Base-by-base conservation (phyloP, 176 grass and related monocot genomes). In the Raddia distichophylla region DNA sequence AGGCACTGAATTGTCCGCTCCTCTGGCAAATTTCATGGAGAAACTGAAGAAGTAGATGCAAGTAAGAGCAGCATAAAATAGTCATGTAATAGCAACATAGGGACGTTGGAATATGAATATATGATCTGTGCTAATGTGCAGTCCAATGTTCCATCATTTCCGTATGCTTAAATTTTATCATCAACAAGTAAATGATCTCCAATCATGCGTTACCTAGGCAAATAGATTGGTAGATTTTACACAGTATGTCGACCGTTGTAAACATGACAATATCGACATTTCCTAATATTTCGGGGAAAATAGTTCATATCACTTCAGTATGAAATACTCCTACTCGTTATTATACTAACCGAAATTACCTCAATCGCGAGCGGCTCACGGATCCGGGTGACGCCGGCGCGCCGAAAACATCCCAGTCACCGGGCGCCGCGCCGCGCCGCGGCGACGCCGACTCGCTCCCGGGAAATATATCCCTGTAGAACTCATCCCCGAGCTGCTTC, bases 391-490 rank as follows among this genome's bases (percentile, higher is more conserved):
- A 75, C 35, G 87, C 82, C 3, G 89, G 86, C 16, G 64, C 87
- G 27, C 83, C 90, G 4, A 95, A 90, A 1, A 87, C 84, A 69
- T 93, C 93, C 3, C 76, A 80, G 60, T 90, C 89, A 22, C 64
- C 87, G 32, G 72, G 52, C 50, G 65, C 32, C 7, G 16, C 78
- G 48, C 49, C 33, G 53, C 47, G 63, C 80, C 78, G 93, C 19
- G 87, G 91, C 32, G 87, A 91, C 18, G 54, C 14, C 2, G 91
- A 89, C 80, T 99, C 93, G 79, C 60, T 83, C 37, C 87, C 91
- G 33, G 85, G 76, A 81, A 95, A 99, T 72, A 99, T 95, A 53
- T 99, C 96, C 55, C 48, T 91, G 67, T 85, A 99, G 80, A 99
- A 99, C 60, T 99, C 91, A 49, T 90, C 87, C 8, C 89, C 89